Evolutionary conservation across 2,329 filamentous ascomycete genomes (phyloP).

Genomic region (Beauveria varroae): DNA sequence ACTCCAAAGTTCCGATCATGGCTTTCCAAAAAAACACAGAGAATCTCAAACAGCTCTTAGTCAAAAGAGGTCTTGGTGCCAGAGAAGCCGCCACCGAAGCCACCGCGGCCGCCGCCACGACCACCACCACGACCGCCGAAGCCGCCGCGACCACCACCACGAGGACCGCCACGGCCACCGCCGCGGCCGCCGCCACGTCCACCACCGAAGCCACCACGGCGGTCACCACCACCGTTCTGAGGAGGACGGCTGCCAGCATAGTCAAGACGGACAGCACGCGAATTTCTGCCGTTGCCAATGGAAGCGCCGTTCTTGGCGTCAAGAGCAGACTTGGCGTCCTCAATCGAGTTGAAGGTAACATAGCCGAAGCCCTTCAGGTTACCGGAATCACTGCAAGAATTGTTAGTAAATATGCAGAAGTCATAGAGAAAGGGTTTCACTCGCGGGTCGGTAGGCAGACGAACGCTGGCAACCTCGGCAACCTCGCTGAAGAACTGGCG

Average conservation of each 20-base stretch:
- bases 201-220: constrained; percentile 44
- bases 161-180: constrained; percentile 43
- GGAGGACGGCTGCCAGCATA: constrained; percentile 62
- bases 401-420: constrained; percentile 12
- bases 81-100: constrained; percentile 41
- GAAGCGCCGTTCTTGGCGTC: constrained; percentile 60
- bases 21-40: constrained; percentile 29
- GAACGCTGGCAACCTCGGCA: constrained; percentile 66
- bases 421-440: constrained; percentile 20
- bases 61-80: constrained; percentile 74
- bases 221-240: constrained; percentile 44
- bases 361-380: constrained; percentile 90
- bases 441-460: constrained; percentile 77
- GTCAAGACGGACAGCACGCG: constrained; percentile 75
- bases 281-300: constrained; percentile 56
- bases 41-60: constrained; percentile 27
- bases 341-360: constrained; percentile 71
- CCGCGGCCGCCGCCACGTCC: constrained; percentile 43
- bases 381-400: constrained; percentile 56
- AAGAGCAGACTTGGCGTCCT: constrained; percentile 73
- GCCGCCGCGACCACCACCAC: constrained; percentile 45
- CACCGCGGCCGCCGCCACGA: constrained; percentile 44
- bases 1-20: constrained; percentile 35
- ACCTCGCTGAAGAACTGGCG: constrained; percentile 66
- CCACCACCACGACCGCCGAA: constrained; percentile 42